These are phyloP conservation scores for Trichosporon ovoides DNA, from an alignment of 1,284 basidiomycete genomes.

Conservation along the genomic window DNA sequence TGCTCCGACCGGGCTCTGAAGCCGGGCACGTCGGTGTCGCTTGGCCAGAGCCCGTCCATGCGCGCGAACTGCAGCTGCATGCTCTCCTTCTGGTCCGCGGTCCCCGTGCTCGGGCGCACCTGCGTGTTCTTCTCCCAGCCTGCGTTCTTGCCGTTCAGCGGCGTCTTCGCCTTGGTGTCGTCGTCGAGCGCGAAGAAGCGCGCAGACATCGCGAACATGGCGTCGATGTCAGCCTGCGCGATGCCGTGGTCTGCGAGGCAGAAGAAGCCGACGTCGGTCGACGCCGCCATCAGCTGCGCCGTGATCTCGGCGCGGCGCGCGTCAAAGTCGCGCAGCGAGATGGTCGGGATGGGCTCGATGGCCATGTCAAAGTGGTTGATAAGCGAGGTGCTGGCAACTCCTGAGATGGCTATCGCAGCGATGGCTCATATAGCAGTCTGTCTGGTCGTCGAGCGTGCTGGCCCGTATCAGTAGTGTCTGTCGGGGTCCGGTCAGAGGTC, in stretches of 20 bases:
- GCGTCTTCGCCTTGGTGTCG: slow-evolving; percentile 17
- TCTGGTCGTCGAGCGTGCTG: too few relatives aligned
- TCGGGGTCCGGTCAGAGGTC: too few relatives aligned
- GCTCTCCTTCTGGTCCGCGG: slow-evolving; percentile 20
- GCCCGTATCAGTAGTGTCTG: too few relatives aligned
- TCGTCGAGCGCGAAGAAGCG: slow-evolving; percentile 17
- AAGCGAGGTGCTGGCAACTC: too few relatives aligned
- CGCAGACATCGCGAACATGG: slow-evolving; percentile 13
- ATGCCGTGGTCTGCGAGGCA: slow-evolving; percentile 20
- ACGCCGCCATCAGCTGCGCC: slow-evolving; percentile 29
- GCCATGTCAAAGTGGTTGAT: too few relatives aligned
- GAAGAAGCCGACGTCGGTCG: slow-evolving; percentile 33
- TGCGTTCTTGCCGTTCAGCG: slow-evolving; percentile 18
- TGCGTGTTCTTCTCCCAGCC: slow-evolving; percentile 23
- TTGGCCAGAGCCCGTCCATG: slow-evolving; percentile 36
- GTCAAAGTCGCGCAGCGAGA: slow-evolving; percentile 36
- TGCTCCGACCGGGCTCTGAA: slow-evolving; percentile 22
- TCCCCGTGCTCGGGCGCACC: slow-evolving; percentile 18
- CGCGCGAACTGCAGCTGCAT: slow-evolving; percentile 29
- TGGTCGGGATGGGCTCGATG: slow-evolving; percentile 26
- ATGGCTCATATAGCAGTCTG: too few relatives aligned
- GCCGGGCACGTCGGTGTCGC: slow-evolving; percentile 21
- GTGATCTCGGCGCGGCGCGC: slow-evolving; percentile 27
- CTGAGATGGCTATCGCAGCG: too few relatives aligned
- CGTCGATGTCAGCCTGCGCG: slow-evolving; percentile 9